Evolutionary conservation across 2,329 filamentous ascomycete species (phyloP).

Genomic region (Trichoderma pleuroti): DNA sequence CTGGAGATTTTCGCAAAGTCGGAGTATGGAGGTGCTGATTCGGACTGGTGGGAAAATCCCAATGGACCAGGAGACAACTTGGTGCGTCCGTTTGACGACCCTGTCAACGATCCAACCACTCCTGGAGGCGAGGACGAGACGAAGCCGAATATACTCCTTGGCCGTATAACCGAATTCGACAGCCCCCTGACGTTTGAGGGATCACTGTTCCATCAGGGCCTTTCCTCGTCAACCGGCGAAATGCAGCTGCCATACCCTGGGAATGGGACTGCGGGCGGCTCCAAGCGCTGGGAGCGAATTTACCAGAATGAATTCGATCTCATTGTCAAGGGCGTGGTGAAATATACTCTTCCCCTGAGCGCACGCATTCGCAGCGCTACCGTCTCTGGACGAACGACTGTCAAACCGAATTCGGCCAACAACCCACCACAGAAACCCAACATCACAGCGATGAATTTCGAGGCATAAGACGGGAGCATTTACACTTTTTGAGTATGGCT

Average conservation of each 20-base stretch:
- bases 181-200: slow-evolving; percentile 86
- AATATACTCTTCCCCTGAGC: slow-evolving; percentile 68
- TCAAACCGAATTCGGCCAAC: slow-evolving; percentile 61
- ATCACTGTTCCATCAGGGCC: slow-evolving; percentile 74
- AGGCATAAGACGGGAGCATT: neutral
- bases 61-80: slow-evolving; percentile 25
- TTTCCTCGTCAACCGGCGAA: slow-evolving; percentile 73
- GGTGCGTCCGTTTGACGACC: slow-evolving; percentile 32
- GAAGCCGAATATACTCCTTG: slow-evolving; percentile 81
- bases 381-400: slow-evolving; percentile 56
- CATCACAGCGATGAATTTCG: slow-evolving; percentile 53
- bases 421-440: slow-evolving; percentile 66
- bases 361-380: slow-evolving; percentile 57
- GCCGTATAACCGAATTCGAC: slow-evolving; percentile 81
- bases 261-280: slow-evolving; percentile 83
- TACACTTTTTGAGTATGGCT: neutral
- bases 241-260: slow-evolving; percentile 79
- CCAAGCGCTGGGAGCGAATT: slow-evolving; percentile 84
- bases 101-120: slow-evolving; percentile 38
- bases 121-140: slow-evolving; percentile 48
- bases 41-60: slow-evolving; percentile 53
- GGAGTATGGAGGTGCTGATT: slow-evolving; percentile 72
- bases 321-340: slow-evolving; percentile 84
- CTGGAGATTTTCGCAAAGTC: slow-evolving; percentile 94
- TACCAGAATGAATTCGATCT: slow-evolving; percentile 90